Conservation (phyloP, 2,329 filamentous ascomycete species). For the Venturia nashicola region DNA sequence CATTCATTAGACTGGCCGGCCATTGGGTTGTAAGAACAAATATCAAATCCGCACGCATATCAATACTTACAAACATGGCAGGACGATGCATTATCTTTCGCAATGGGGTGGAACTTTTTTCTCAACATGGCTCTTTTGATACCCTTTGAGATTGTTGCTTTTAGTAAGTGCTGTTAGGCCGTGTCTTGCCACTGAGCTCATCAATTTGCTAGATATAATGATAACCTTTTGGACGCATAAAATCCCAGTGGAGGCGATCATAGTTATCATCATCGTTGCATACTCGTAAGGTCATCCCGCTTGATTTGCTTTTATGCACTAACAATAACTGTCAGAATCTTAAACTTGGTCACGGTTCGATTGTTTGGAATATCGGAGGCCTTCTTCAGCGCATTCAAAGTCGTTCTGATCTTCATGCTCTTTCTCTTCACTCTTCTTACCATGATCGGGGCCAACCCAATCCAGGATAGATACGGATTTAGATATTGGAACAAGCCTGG, state of each 20-base stretch:
- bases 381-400: slow-evolving; percentile 42
- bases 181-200: neutral
- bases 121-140: slow-evolving; percentile 39
- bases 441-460: slow-evolving; percentile 7
- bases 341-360: slow-evolving; percentile 32
- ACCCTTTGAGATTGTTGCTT: slow-evolving; percentile 39
- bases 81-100: slow-evolving; percentile 42
- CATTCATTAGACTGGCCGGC: slow-evolving; percentile 52
- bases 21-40: slow-evolving; percentile 39
- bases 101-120: slow-evolving; percentile 39
- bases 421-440: slow-evolving; percentile 24
- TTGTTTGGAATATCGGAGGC: slow-evolving; percentile 31
- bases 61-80: neutral
- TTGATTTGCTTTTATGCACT: neutral
- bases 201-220: slow-evolving; percentile 17
- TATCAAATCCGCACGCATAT: neutral
- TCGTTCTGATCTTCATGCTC: slow-evolving; percentile 32
- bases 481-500: slow-evolving; percentile 30
- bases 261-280: neutral
- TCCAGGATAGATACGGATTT: slow-evolving; percentile 28
- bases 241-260: slow-evolving; percentile 6
- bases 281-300: slow-evolving; percentile 13
- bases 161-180: slow-evolving; percentile 13
- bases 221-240: slow-evolving; percentile 13
- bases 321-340: slow-evolving; percentile 14